A percentile compares a stretch with the other conserved stretches of the same genome.
phyloP scores from a whole-genome alignment of 306 rosid genomes.

The Sicyos baderoa region DNA sequence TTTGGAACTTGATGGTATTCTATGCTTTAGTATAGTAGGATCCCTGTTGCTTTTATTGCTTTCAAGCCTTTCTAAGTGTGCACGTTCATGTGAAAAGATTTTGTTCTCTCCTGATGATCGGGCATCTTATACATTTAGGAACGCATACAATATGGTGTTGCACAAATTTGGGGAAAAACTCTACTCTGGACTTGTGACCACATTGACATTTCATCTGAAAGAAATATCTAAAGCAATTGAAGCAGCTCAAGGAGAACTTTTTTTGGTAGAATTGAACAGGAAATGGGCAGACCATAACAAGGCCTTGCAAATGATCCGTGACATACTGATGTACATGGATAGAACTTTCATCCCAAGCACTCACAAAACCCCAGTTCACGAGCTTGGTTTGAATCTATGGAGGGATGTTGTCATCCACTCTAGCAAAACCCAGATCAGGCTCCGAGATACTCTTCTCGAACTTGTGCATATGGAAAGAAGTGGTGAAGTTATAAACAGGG shows the following conservation, averaged over 20 bases:
- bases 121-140: constrained; percentile 41
- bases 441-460: constrained; percentile 53
- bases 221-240: constrained; percentile 63
- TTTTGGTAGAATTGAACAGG: constrained; percentile 72
- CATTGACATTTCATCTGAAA: constrained; percentile 63
- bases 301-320: constrained; percentile 69
- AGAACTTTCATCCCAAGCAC: constrained; percentile 65
- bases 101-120: background rate
- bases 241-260: constrained; percentile 58
- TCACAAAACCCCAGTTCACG: constrained; percentile 58
- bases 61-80: background rate
- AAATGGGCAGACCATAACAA: constrained; percentile 75
- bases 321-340: constrained; percentile 91
- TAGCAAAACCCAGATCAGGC: constrained; percentile 51
- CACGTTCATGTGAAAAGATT: background rate
- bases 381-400: constrained; percentile 79
- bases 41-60: background rate
- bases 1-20: background rate
- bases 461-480: constrained; percentile 54
- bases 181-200: constrained; percentile 59
- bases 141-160: constrained; percentile 95
- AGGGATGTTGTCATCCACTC: constrained; percentile 64
- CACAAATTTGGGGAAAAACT: constrained; percentile 93
- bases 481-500: constrained; percentile 68
- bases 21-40: background rate